Percentiles rank a stretch among this genome's conserved stretches.
Evolutionary conservation across 805 yeast genomes (phyloP).

Genomic region (Saccharomycopsis sp.): DNA sequence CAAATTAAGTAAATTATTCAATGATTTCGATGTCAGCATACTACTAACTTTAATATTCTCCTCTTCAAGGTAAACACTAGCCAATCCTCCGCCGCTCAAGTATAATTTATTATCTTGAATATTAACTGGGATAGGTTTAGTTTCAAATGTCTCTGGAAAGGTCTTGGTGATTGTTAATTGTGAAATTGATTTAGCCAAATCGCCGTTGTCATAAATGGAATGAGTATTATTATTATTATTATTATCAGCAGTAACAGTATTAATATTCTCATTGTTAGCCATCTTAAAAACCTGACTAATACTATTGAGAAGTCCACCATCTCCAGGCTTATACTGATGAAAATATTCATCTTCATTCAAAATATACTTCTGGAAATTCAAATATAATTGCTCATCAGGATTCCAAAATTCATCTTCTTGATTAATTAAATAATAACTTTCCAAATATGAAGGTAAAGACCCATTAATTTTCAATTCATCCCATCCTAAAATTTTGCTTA

Average conservation of each 20-base stretch:
- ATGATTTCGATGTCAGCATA: slow-evolving; percentile 19
- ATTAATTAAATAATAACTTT: slow-evolving; percentile 47
- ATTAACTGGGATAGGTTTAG: slow-evolving; percentile 20
- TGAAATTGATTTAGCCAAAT: slow-evolving; percentile 5
- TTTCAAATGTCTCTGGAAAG: slow-evolving; percentile 18
- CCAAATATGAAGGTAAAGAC: slow-evolving; percentile 55
- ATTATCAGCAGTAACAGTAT: background rate
- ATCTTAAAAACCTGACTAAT: background rate
- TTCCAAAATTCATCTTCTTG: slow-evolving; percentile 27
- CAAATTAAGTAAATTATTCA: slow-evolving; percentile 20
- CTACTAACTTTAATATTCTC: slow-evolving; percentile 1
- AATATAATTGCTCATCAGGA: slow-evolving; percentile 5
- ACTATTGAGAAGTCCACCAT: slow-evolving; percentile 6
- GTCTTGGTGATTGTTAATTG: slow-evolving; percentile 2
- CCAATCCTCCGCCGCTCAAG: background rate
- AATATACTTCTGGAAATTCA: slow-evolving; percentile 19
- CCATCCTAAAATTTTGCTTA: slow-evolving; percentile 46
- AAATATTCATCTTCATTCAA: slow-evolving; percentile 18
- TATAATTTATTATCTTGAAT: slow-evolving; percentile 19
- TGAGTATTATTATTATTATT: background rate
- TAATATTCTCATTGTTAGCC: background rate
- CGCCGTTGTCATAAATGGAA: slow-evolving; percentile 1
- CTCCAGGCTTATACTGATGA: slow-evolving; percentile 19
- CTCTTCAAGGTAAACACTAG: slow-evolving; percentile 4
- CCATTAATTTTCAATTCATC: slow-evolving; percentile 50